phyloP scores from a whole-genome alignment of 202 grass and related monocot species.

The Panicum virgatum region DNA sequence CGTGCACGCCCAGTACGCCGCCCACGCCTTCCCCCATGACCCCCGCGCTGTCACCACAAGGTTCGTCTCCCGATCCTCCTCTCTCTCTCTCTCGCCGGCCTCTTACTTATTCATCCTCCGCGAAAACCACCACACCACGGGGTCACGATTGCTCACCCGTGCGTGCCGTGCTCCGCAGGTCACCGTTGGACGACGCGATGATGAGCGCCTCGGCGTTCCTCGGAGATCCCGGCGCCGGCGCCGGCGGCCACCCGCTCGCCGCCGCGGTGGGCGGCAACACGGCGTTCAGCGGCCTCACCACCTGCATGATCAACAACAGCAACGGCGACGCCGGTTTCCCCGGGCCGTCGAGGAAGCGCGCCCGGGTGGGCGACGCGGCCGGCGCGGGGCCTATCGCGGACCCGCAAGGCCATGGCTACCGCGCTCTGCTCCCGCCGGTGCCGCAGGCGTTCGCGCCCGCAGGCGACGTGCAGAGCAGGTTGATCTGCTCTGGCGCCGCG shows the following conservation, averaged over 20 bases:
- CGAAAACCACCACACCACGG: neutral
- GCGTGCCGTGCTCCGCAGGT: neutral
- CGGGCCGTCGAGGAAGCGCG: constrained; percentile 21
- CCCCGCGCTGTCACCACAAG: constrained; percentile 28
- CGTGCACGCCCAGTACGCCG: constrained; percentile 53
- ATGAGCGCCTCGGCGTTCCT: neutral
- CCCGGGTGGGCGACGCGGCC: neutral
- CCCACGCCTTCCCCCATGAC: constrained; percentile 50
- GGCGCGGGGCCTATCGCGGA: neutral
- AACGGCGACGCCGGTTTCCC: neutral
- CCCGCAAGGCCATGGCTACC: neutral
- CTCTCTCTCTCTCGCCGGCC: neutral
- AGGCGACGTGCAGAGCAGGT: neutral
- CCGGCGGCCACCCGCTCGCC: neutral
- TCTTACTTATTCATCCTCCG: constrained; percentile 25
- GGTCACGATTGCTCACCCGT: neutral
- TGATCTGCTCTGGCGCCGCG: constrained; percentile 19
- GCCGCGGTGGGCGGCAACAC: constrained; percentile 23
- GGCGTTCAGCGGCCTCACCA: constrained; percentile 49
- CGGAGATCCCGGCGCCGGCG: neutral
- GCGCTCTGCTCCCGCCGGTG: constrained; percentile 11
- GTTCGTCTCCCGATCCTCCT: neutral
- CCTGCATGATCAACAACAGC: neutral
- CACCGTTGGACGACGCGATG: neutral
- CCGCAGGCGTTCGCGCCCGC: neutral